A percentile compares a stretch with the other conserved stretches of the same genome.
These are phyloP conservation scores for Epichloe gansuensis DNA, from an alignment of 2,329 filamentous ascomycete genomes.

Conservation along the genomic window DNA sequence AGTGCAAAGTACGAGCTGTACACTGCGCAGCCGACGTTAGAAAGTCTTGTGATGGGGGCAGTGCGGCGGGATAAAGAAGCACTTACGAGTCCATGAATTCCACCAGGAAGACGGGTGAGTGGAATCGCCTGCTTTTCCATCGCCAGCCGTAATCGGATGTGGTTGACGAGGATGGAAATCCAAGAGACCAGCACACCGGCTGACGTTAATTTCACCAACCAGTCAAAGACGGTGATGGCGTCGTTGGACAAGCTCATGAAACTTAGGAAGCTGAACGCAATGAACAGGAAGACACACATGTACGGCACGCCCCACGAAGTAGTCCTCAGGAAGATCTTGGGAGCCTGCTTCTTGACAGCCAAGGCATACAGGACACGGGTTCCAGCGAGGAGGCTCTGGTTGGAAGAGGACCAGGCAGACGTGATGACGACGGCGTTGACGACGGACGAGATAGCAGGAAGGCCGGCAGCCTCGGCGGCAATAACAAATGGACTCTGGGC, in stretches of 20 bases:
- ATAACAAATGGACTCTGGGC: constrained; percentile 56
- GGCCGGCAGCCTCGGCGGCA: constrained; percentile 54
- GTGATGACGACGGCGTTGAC: constrained; percentile 69
- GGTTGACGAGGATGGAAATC: constrained; percentile 47
- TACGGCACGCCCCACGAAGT: constrained; percentile 52
- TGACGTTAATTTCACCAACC: constrained; percentile 49
- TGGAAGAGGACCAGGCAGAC: constrained; percentile 50
- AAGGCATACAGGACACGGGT: constrained; percentile 60
- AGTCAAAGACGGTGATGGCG: constrained; percentile 53
- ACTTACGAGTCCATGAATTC: constrained; percentile 48
- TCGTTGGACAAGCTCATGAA: constrained; percentile 45
- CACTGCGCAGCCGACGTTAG: constrained; percentile 22
- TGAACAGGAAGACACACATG: constrained; percentile 41
- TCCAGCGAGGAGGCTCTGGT: constrained; percentile 51
- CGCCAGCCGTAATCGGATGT: constrained; percentile 43
- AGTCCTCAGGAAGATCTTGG: constrained; percentile 46
- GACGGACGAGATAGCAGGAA: constrained; percentile 54
- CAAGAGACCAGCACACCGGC: constrained; percentile 53
- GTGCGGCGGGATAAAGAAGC: not conserved
- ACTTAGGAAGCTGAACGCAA: constrained; percentile 42
- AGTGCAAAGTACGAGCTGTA: constrained; percentile 51
- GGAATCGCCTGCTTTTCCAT: constrained; percentile 44
- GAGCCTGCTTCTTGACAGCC: constrained; percentile 54
- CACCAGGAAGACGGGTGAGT: constrained; percentile 41
- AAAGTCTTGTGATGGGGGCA: not conserved